Conservation (phyloP, 164 flowering plant genomes). For the Chimonanthus salicifolius region DNA sequence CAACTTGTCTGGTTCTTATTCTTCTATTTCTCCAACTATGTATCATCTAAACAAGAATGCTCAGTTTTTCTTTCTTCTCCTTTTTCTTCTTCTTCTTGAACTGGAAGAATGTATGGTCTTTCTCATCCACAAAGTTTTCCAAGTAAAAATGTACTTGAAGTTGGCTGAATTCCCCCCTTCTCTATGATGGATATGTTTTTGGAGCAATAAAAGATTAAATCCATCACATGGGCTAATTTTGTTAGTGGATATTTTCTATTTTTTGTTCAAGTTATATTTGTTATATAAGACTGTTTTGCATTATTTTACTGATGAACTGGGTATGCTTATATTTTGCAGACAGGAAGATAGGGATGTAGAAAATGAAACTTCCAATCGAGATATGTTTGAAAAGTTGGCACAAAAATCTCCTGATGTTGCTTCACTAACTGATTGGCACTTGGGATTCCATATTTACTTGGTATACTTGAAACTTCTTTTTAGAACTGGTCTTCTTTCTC, state of each 20-base stretch:
- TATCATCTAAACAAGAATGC: too few relatives aligned
- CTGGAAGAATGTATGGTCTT: too few relatives aligned
- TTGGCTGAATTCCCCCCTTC: not conserved
- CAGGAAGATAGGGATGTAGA: conserved; percentile 64
- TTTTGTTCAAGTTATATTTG: not conserved
- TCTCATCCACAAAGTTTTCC: too few relatives aligned
- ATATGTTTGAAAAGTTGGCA: conserved; percentile 40
- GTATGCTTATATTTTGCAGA: conserved; percentile 41
- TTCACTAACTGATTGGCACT: conserved; percentile 83
- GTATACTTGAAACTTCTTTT: conserved; percentile 28
- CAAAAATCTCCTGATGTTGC: conserved; percentile 57
- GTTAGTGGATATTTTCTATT: too few relatives aligned
- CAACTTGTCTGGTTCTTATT: too few relatives aligned
- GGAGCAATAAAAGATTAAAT: not conserved
- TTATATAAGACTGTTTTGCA: not conserved
- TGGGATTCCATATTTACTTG: conserved; percentile 84
- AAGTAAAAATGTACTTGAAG: too few relatives aligned
- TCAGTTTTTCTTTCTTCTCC: too few relatives aligned
- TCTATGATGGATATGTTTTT: not conserved
- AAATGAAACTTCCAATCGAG: conserved; percentile 38
- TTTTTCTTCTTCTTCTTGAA: too few relatives aligned
- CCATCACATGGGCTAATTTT: too few relatives aligned
- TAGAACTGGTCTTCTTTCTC: not conserved
- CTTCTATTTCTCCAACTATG: too few relatives aligned
- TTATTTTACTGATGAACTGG: not conserved